A percentile compares a stretch with the other conserved stretches of the same genome.
Conservation (phyloP, 805 yeast species). For the Teunomyces pallodes region DNA sequence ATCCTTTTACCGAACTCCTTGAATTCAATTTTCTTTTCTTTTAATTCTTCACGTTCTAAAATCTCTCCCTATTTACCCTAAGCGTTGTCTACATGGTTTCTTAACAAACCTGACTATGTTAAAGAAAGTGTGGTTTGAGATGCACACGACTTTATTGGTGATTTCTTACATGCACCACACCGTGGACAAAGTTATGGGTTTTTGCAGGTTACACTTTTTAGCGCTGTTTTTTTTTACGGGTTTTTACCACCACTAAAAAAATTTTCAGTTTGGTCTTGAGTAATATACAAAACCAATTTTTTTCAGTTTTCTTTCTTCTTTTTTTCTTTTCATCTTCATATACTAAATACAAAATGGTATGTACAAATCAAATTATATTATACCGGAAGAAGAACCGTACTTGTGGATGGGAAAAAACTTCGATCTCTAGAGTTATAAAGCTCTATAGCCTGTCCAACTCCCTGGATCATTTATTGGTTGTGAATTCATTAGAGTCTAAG, state of each 20-base stretch:
- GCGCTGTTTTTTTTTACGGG: conserved; percentile 4
- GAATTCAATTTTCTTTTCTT: too few species aligned
- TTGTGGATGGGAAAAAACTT: too few species aligned
- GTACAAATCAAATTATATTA: conserved; percentile 10
- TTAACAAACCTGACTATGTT: too few species aligned
- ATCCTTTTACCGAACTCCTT: too few species aligned
- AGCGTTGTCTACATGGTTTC: too few species aligned
- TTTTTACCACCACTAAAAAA: conserved; percentile 3
- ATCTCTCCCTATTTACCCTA: too few species aligned
- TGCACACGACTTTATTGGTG: background rate
- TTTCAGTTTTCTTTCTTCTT: conserved; percentile 3
- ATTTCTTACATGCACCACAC: background rate
- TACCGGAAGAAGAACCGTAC: background rate
- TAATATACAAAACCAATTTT: conserved; percentile 3
- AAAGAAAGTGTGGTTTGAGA: background rate
- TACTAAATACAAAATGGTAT: conserved; percentile 19
- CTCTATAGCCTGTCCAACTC: too few species aligned
- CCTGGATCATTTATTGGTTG: too few species aligned
- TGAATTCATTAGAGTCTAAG: background rate
- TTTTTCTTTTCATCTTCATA: conserved; percentile 12
- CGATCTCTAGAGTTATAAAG: too few species aligned
- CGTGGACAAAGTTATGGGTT: background rate
- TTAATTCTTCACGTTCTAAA: too few species aligned
- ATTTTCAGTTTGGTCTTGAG: conserved; percentile 3
- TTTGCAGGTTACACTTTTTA: background rate